A percentile compares a stretch with the other conserved stretches of the same genome.
phyloP scores from a whole-genome alignment of 805 yeast species.

The Candida railenensis region DNA sequence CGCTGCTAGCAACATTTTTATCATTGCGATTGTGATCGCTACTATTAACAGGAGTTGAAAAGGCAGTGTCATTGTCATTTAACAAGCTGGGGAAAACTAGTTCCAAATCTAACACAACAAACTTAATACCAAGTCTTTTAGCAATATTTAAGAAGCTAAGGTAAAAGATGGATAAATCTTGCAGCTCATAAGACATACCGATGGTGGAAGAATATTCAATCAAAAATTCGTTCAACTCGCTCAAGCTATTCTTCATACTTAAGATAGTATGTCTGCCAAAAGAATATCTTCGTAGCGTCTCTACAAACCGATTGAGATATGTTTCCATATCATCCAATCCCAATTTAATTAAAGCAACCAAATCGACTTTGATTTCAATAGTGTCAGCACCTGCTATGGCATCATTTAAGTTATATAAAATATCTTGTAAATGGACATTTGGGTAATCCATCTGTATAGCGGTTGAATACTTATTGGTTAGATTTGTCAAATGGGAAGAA shows the following conservation, averaged over 20 bases:
- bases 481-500: neutral
- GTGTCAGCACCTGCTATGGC: constrained; percentile 11
- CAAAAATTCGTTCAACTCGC: constrained; percentile 7
- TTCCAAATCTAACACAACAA: constrained; percentile 1
- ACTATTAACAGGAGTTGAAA: neutral
- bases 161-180: constrained; percentile 1
- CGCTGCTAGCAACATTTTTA: neutral
- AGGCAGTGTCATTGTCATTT: neutral
- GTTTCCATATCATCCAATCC: constrained; percentile 4
- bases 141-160: constrained; percentile 1
- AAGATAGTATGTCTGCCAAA: constrained; percentile 9
- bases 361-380: constrained; percentile 10
- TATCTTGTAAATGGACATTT: constrained; percentile 3
- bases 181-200: constrained; percentile 1
- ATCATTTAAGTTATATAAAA: constrained; percentile 2
- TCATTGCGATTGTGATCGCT: neutral
- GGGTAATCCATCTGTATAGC: constrained; percentile 11
- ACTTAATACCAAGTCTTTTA: neutral
- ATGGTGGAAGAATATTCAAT: constrained; percentile 6
- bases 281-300: constrained; percentile 10
- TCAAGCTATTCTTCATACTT: constrained; percentile 6
- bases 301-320: constrained; percentile 7
- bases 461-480: constrained; percentile 7
- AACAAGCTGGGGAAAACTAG: neutral
- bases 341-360: constrained; percentile 8